phyloP scores from a whole-genome alignment of 2,329 filamentous ascomycete genomes.

The Colletotrichum siamense region DNA sequence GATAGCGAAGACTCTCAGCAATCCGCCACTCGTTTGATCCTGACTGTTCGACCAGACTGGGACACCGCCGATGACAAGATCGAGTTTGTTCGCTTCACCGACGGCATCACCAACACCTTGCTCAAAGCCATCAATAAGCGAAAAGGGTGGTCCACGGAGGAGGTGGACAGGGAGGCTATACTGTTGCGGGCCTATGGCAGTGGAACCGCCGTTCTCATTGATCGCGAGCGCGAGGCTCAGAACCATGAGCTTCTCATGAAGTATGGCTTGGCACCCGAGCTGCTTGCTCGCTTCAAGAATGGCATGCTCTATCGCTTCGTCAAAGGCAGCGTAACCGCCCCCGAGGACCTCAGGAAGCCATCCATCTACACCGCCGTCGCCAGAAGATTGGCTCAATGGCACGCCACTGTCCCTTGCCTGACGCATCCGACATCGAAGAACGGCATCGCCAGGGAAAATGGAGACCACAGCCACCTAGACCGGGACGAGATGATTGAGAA shows the following conservation, averaged over 20 bases:
- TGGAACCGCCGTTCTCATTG: slow-evolving; percentile 93
- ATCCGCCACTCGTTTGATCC: slow-evolving; percentile 80
- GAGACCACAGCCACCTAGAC: slow-evolving; percentile 34
- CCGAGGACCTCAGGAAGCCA: slow-evolving; percentile 78
- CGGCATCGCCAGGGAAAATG: slow-evolving; percentile 39
- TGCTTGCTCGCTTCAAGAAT: slow-evolving; percentile 93
- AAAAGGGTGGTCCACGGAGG: slow-evolving; percentile 72
- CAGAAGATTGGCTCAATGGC: slow-evolving; percentile 87
- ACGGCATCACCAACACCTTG: slow-evolving; percentile 96
- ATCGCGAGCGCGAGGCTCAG: slow-evolving; percentile 82
- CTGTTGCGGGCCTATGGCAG: slow-evolving; percentile 93
- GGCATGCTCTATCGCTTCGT: slow-evolving; percentile 95
- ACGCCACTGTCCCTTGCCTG: slow-evolving; percentile 73
- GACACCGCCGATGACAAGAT: slow-evolving; percentile 73
- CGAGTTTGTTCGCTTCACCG: slow-evolving; percentile 90
- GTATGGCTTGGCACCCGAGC: slow-evolving; percentile 80
- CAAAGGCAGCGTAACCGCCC: slow-evolving; percentile 78
- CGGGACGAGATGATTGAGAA: slow-evolving; percentile 44
- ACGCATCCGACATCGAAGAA: slow-evolving; percentile 35
- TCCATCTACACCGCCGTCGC: slow-evolving; percentile 85
- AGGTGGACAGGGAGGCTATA: slow-evolving; percentile 84
- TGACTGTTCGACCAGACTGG: slow-evolving; percentile 86
- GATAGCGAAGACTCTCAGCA: slow-evolving; percentile 76
- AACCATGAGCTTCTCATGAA: slow-evolving; percentile 88
- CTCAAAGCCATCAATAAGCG: slow-evolving; percentile 77